Conservation (phyloP, 2,329 filamentous ascomycete genomes). For the Sclerotiophoma versabilis region DNA sequence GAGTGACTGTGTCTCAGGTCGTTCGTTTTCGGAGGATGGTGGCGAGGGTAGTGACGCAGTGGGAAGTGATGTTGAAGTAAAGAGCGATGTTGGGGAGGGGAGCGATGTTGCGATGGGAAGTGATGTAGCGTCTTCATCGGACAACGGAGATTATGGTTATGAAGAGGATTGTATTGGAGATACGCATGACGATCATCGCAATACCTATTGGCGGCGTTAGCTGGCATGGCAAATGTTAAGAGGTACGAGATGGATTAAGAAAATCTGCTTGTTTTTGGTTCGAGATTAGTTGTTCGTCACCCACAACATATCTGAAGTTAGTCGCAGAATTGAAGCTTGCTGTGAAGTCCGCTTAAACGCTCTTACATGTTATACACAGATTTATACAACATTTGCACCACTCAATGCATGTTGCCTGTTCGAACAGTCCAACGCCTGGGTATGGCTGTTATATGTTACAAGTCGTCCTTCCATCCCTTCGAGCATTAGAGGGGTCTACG, state of each 20-base stretch:
- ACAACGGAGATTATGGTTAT: not conserved
- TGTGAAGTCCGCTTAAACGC: not conserved
- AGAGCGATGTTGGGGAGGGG: not conserved
- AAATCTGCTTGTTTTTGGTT: too few relatives aligned
- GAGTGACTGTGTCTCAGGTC: constrained; percentile 1
- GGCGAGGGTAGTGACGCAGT: constrained; percentile 7
- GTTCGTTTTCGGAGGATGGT: not conserved
- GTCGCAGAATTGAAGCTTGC: not conserved
- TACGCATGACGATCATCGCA: not conserved
- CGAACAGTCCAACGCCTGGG: not conserved
- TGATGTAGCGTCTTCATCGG: constrained; percentile 4
- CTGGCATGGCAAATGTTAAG: too few relatives aligned
- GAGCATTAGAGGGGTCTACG: not conserved
- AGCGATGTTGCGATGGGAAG: constrained; percentile 4
- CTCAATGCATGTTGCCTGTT: constrained; percentile 1
- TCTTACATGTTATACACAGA: constrained; percentile 19
- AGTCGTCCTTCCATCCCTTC: not conserved
- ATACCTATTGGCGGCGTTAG: not conserved
- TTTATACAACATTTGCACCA: constrained; percentile 8
- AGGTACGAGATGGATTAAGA: not conserved
- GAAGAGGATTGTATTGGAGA: constrained; percentile 7
- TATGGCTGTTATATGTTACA: constrained; percentile 2
- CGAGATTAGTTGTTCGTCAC: too few relatives aligned
- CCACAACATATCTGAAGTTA: too few relatives aligned
- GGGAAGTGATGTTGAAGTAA: not conserved